Evolutionary conservation across 2,329 filamentous ascomycete genomes (phyloP).

Genomic region (Amesomyces nigricolor): DNA sequence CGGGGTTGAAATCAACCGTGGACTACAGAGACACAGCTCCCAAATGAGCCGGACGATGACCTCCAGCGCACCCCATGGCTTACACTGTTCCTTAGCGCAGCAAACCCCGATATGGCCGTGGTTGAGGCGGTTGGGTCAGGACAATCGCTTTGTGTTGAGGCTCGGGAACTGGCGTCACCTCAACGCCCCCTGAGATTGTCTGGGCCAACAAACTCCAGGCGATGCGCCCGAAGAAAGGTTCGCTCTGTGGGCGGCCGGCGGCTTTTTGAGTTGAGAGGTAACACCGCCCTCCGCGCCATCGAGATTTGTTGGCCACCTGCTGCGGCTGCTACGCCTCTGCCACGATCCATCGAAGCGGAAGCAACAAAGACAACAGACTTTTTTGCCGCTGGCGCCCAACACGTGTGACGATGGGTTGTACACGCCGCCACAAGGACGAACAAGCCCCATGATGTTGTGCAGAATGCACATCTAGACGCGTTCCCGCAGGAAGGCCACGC

Average conservation of each 20-base stretch:
- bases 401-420: neutral
- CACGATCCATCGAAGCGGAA: neutral
- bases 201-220: too few relatives aligned
- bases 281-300: neutral
- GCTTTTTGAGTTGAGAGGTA: neutral
- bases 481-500: neutral
- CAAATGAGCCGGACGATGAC: too few relatives aligned
- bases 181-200: too few relatives aligned
- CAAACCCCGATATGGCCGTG: too few relatives aligned
- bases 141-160: too few relatives aligned
- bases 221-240: neutral
- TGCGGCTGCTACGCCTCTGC: conserved; percentile 16
- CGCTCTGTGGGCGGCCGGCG: neutral
- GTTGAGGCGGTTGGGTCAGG: too few relatives aligned
- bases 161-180: too few relatives aligned
- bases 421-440: conserved; percentile 11
- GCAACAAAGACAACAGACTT: neutral
- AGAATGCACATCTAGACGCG: neutral
- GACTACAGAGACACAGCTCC: too few relatives aligned
- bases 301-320: conserved; percentile 3
- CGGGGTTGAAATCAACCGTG: too few relatives aligned
- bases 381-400: neutral
- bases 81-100: too few relatives aligned
- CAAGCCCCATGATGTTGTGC: conserved; percentile 4
- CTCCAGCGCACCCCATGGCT: too few relatives aligned